Evolutionary conservation across 2,329 filamentous ascomycete genomes (phyloP).

Genomic region (Aspergillus phoenicis): DNA sequence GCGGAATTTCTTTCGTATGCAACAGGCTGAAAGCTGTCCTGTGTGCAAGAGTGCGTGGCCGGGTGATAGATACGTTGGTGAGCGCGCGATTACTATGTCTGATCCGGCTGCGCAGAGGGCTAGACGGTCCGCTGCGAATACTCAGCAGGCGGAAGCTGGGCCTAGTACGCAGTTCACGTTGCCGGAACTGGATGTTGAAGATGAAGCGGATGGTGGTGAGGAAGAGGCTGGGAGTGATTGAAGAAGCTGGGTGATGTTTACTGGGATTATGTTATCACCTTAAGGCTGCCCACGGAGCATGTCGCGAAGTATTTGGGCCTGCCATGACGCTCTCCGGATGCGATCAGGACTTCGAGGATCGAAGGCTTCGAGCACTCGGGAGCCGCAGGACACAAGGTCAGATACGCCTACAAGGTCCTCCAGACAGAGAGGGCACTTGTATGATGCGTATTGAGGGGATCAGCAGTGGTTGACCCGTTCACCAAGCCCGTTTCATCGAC

Average conservation of each 20-base stretch:
- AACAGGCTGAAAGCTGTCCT: constrained; percentile 66
- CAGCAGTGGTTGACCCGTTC: no score
- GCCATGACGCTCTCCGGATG: background rate
- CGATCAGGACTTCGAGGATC: no score
- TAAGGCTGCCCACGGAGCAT: background rate
- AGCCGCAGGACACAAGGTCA: no score
- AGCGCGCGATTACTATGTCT: background rate
- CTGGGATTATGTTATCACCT: no score
- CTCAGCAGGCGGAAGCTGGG: background rate
- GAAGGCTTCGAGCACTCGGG: no score
- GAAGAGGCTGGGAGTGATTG: background rate
- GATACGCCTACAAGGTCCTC: no score
- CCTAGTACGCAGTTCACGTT: background rate
- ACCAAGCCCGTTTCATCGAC: no score
- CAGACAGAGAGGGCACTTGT: no score
- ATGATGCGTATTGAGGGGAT: no score
- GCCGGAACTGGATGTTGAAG: background rate
- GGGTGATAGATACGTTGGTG: constrained; percentile 54
- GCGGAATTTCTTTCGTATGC: constrained; percentile 70
- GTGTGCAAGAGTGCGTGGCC: constrained; percentile 56
- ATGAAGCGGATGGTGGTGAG: background rate
- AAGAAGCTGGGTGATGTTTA: background rate
- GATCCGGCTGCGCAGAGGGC: background rate
- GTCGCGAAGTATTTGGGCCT: background rate
- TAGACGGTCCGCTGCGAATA: background rate